Percentiles rank a stretch among this genome's conserved stretches.
Evolutionary conservation across 345 rosid genomes (phyloP).

Genomic region (Moricandia moricandioides): DNA sequence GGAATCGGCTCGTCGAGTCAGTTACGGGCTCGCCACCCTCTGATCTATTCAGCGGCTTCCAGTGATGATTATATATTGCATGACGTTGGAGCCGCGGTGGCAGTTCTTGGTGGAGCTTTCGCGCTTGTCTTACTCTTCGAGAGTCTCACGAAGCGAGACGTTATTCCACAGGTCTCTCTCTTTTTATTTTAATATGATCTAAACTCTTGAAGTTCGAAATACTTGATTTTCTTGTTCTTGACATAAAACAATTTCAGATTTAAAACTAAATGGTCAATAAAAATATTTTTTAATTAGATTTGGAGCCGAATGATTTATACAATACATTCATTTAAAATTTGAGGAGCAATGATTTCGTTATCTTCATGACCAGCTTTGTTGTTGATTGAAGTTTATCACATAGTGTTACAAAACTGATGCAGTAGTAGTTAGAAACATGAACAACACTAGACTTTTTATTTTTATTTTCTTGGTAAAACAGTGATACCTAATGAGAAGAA

Average conservation of each 20-base stretch:
- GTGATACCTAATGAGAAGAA: not conserved
- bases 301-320: not conserved
- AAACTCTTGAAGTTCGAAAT: not conserved
- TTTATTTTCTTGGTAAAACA: not conserved
- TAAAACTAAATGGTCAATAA: not conserved
- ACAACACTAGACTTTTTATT: not conserved
- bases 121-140: slow-evolving; percentile 65
- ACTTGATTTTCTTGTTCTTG: not conserved
- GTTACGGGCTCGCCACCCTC: slow-evolving; percentile 25
- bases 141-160: slow-evolving; percentile 52
- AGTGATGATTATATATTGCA: slow-evolving; percentile 42
- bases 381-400: not conserved
- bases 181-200: too few species aligned
- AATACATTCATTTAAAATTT: not conserved
- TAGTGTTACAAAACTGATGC: not conserved
- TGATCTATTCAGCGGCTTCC: slow-evolving; percentile 7
- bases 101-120: slow-evolving; percentile 73
- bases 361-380: not conserved
- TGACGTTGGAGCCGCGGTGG: slow-evolving; percentile 67
- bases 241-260: not conserved
- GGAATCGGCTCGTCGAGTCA: slow-evolving; percentile 1
- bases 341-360: not conserved
- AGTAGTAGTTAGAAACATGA: not conserved
- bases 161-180: slow-evolving; percentile 62
- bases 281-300: not conserved